phyloP scores from a whole-genome alignment of 352 stramenopile species.

The Pythium rishiriense region DNA sequence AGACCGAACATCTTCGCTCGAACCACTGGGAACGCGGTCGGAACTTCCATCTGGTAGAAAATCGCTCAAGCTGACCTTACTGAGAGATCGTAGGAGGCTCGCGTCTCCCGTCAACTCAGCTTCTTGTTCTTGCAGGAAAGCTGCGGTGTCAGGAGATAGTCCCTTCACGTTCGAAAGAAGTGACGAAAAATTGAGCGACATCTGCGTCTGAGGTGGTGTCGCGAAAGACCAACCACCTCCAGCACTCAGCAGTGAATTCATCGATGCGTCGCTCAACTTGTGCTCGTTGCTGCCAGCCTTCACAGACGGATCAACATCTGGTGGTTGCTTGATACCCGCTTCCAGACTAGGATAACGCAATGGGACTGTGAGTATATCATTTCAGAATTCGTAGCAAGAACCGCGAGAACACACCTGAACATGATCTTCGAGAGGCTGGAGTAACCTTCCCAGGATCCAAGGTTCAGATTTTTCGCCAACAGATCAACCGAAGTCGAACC shows the following conservation, averaged over 20 bases:
- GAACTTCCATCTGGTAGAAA: conserved; percentile 27
- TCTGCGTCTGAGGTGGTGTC: conserved; percentile 15
- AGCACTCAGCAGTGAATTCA: conserved; percentile 25
- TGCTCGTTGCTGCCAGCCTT: conserved; percentile 16
- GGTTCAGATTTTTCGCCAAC: conserved; percentile 42
- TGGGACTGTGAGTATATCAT: neutral
- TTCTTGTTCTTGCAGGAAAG: conserved; percentile 65
- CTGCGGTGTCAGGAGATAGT: conserved; percentile 42
- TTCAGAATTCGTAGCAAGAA: neutral
- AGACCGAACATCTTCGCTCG: conserved; percentile 8
- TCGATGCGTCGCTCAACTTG: conserved; percentile 25
- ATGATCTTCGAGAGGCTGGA: conserved; percentile 73
- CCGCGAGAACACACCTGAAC: conserved; percentile 44
- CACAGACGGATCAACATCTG: conserved; percentile 1
- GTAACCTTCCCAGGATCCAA: conserved; percentile 70
- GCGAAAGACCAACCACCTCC: conserved; percentile 18
- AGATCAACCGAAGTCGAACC: conserved; percentile 31
- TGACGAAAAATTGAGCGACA: conserved; percentile 51
- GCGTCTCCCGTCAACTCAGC: conserved; percentile 52
- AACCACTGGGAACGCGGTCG: neutral
- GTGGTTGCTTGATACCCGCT: conserved; percentile 23
- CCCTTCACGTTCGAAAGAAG: conserved; percentile 53
- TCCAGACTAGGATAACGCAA: conserved; percentile 27
- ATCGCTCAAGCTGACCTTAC: conserved; percentile 55
- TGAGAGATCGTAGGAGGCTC: conserved; percentile 56